A percentile compares a stretch with the other conserved stretches of the same genome.
phyloP scores from a whole-genome alignment of 2,329 filamentous ascomycete species.

The Neonectria coccinea region DNA sequence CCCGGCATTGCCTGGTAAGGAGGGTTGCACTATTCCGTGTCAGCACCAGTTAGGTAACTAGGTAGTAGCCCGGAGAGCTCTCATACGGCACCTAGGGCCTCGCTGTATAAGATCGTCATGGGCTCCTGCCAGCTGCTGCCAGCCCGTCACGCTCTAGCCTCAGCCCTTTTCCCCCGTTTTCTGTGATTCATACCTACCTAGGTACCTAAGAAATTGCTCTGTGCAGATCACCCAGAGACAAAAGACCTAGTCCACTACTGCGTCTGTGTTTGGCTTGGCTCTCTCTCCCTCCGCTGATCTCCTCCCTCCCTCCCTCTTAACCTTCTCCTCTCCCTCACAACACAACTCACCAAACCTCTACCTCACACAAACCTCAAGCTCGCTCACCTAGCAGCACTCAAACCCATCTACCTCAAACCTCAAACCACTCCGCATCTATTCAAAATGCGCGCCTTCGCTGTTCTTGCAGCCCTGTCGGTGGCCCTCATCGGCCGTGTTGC shows the following conservation, averaged over 20 bases:
- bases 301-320: neutral
- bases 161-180: neutral
- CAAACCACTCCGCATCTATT: neutral
- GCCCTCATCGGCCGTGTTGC: conserved; percentile 45
- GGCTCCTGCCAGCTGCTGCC: conserved; percentile 20
- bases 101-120: conserved; percentile 1
- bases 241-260: neutral
- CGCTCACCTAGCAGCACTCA: conserved; percentile 2
- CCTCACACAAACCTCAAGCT: conserved; percentile 4
- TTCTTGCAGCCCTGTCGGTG: conserved; percentile 45
- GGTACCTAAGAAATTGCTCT: neutral
- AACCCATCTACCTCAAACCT: neutral
- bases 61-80: neutral
- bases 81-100: neutral
- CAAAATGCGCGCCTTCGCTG: conserved; percentile 40
- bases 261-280: neutral
- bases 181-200: neutral
- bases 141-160: neutral
- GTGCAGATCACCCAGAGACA: neutral
- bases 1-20: conserved; percentile 6
- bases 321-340: neutral
- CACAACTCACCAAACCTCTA: neutral
- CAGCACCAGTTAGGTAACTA: neutral
- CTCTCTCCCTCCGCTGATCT: neutral
- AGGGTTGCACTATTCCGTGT: conserved; percentile 12